phyloP scores from a whole-genome alignment of 805 yeast species.

The Wickerhamiella azymoides region DNA sequence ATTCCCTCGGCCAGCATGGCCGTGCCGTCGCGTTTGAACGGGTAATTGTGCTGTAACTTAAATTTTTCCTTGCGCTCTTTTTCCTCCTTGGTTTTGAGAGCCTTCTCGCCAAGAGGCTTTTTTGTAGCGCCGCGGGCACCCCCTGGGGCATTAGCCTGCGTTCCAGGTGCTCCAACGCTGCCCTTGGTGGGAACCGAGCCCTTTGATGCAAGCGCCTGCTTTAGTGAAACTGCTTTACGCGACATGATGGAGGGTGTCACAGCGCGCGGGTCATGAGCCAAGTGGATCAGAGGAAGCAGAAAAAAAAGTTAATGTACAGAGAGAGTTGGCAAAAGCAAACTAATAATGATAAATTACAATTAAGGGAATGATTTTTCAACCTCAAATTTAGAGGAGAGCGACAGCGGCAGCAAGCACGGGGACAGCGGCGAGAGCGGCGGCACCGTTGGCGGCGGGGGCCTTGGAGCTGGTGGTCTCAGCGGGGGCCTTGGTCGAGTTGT shows the following conservation, averaged over 20 bases:
- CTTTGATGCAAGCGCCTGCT: too few relatives aligned
- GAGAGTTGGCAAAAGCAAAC: not conserved
- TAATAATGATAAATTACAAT: not conserved
- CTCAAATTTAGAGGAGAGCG: constrained; percentile 5
- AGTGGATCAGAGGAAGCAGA: not conserved
- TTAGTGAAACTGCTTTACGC: too few relatives aligned
- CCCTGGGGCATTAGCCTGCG: too few relatives aligned
- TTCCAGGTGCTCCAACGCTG: too few relatives aligned
- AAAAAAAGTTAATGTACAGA: not conserved
- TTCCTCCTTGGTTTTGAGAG: not conserved
- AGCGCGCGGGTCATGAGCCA: too few relatives aligned
- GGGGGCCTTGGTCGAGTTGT: not conserved
- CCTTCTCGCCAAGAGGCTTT: too few relatives aligned
- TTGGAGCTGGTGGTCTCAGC: not conserved
- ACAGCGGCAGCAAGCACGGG: constrained; percentile 4
- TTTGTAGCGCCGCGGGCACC: too few relatives aligned
- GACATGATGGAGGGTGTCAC: too few relatives aligned
- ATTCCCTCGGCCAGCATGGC: constrained; percentile 3
- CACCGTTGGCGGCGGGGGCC: constrained; percentile 2
- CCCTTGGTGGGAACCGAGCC: too few relatives aligned
- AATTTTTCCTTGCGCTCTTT: not conserved
- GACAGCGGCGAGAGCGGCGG: constrained; percentile 14
- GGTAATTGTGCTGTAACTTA: not conserved
- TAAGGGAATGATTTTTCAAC: not conserved
- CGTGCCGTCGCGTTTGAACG: not conserved